Base-by-base conservation (phyloP, 192 early-diverging fungal genomes). In the Rhizophagus sp. region DNA sequence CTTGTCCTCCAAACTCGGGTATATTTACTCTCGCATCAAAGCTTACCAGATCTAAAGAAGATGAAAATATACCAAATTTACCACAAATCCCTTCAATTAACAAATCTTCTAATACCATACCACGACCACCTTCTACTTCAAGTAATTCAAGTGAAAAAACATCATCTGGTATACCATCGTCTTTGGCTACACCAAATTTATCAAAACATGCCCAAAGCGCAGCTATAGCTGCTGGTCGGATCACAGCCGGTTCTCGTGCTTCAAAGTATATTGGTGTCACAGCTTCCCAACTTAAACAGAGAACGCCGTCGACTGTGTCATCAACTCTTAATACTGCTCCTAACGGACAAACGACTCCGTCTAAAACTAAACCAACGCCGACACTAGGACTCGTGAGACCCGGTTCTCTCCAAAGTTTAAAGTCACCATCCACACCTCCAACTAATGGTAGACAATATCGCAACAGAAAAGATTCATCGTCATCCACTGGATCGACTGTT, bases 1-100 rank as follows among this genome's bases (percentile, higher is more conserved):
- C 79, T 19, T 95, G 94, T 81, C 88, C 89, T 33, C 87, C 90
- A 13, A 86, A 88, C 65, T 89, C 88, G 11, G 94, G 94, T 24
- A 83, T 95, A 49, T 96, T 94, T 87, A 85, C 93, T 24, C 85
- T 91, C 19, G 89, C 92, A 22, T 88, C 90, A 33, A 93, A 93
- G 68, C 76, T 86, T 64, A 79, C 85, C 52, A 83, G 82, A 52
- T 79, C 83, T 41, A 83, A 86, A 44, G 64, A 82, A 61, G 67
- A 74, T 17, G 12, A 27, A 33, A 41, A 79, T 1, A 71, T 80
- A 22, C 80, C 78, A 10, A 57, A 66, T 24, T 72, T 69, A 39
- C 79, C 76, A 70, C 80, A 82, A 24, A 27, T 27, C 0, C 10
- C 80, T 50, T 50, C 44, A 50, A 2, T 25, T 75, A 67, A n/a